A percentile compares a stretch with the other conserved stretches of the same genome.
phyloP scores from a whole-genome alignment of 1,139 yeast species.

The Candida neerlandica region DNA sequence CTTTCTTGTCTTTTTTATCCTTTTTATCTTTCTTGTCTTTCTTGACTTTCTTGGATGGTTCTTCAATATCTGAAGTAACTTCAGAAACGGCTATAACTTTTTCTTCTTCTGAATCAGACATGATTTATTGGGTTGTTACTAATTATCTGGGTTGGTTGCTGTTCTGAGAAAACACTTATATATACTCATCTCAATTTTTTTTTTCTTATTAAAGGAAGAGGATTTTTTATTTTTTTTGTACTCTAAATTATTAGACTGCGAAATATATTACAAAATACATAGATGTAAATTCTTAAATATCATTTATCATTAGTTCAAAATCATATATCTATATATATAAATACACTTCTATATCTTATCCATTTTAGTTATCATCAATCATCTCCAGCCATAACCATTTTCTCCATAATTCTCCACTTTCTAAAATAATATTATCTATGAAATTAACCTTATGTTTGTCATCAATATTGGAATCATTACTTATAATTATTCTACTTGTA shows the following conservation, averaged over 20 bases:
- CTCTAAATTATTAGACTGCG: no score
- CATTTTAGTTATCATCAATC: constrained; percentile 44
- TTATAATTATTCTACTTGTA: constrained; percentile 24
- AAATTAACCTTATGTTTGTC: constrained; percentile 49
- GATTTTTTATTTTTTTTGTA: no score
- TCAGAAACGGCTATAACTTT: background rate
- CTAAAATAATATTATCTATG: constrained; percentile 69
- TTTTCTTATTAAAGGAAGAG: background rate
- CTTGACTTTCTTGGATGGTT: constrained; percentile 8
- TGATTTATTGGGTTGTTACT: background rate
- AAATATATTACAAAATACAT: no score
- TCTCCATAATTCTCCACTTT: constrained; percentile 89
- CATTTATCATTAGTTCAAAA: constrained; percentile 2
- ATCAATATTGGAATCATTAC: constrained; percentile 34
- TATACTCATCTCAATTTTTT: constrained; percentile 9
- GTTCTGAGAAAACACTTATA: background rate
- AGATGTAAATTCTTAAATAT: background rate
- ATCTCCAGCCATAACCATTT: constrained; percentile 80
- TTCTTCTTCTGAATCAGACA: constrained; percentile 12
- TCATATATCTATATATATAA: background rate
- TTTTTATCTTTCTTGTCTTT: constrained; percentile 16
- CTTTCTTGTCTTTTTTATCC: constrained; percentile 13
- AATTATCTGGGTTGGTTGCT: background rate
- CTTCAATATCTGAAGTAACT: background rate
- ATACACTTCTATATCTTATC: background rate